Percentiles rank a stretch among this genome's conserved stretches.
Evolutionary conservation across 495 filamentous ascomycete species (phyloP).

Genomic region (Penicillium longicatenatum): DNA sequence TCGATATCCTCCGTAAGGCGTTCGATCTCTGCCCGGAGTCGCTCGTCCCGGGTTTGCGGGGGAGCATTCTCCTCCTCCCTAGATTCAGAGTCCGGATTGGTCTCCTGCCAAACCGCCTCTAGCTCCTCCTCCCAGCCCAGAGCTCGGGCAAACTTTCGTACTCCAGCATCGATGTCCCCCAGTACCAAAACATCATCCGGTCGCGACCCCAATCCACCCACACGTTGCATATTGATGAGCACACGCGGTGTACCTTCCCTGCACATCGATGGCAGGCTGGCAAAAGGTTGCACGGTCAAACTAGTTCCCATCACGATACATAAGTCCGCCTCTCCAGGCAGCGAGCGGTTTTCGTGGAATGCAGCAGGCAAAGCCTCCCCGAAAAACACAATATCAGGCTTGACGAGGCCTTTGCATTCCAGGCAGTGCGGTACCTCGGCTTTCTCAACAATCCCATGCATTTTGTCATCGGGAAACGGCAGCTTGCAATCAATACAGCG

Average conservation of each 20-base stretch:
- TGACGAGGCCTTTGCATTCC: conserved; percentile 79
- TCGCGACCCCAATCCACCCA: conserved; percentile 75
- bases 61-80: conserved; percentile 35
- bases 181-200: conserved; percentile 76
- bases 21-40: conserved; percentile 54
- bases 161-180: conserved; percentile 78
- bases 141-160: conserved; percentile 77
- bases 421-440: conserved; percentile 70
- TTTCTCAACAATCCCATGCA: conserved; percentile 65
- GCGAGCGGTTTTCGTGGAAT: conserved; percentile 62
- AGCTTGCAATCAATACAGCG: conserved; percentile 85
- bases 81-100: conserved; percentile 44
- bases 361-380: conserved; percentile 76
- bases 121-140: conserved; percentile 88
- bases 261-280: conserved; percentile 69
- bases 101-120: conserved; percentile 65
- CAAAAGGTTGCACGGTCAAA: conserved; percentile 86
- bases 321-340: conserved; percentile 70
- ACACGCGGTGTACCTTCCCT: conserved; percentile 66
- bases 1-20: conserved; percentile 57
- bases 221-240: conserved; percentile 85
- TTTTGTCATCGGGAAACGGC: conserved; percentile 67
- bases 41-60: conserved; percentile 53
- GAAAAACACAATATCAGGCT: conserved; percentile 98
- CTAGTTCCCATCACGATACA: conserved; percentile 92